Base-by-base conservation (phyloP, 2,329 filamentous ascomycete genomes). In the Aspergillus chevalieri region DNA sequence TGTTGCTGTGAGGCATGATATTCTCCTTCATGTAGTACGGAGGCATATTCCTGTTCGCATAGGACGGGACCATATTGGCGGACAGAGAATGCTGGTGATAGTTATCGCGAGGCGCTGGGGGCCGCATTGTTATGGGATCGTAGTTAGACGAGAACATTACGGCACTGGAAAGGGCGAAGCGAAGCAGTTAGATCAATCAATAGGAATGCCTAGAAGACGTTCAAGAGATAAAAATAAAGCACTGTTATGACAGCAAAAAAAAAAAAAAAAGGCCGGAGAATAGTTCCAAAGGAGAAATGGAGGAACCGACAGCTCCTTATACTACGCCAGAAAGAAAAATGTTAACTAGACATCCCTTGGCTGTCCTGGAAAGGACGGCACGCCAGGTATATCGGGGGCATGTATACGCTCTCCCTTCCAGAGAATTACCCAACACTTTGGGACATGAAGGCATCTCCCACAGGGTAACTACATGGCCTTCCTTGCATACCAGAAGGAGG, bases 401-500 rank as follows among this genome's bases (percentile, higher is more conserved):
- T 56, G 53, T 53, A 50, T 49, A 51, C 54, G 21, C 42, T 46
- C 47, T 54, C 58, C 63, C 58, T 66, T 67, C 57, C 57, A 51
- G 56, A 62, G 59, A 51, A 52, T 46, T 54, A 57, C 46, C 52
- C 54, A 59, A 57, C 54, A 56, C 50, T 58, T 55, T 57, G 54
- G 60, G 59, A 63, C 61, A 60, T 58, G 54, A 56, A 49, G 55
- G 51, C 41, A 45, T 47, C 49, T 44, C 48, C 41, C 52, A 51
- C 50, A 55, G 54, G 55, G 56, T 50, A 50, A 52, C 52, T 56
- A 52, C 53, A 57, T 54, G 52, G 49, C 53, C 52, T 51, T 69
- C 67, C 67, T 70, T 70, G 66, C 67, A 70, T 70, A 62, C 65
- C 65, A 57, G 59, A 59, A 52, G 54, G 53, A 61, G 58, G 57